Conservation (phyloP, 306 rosid genomes). For the Vicia faba region DNA sequence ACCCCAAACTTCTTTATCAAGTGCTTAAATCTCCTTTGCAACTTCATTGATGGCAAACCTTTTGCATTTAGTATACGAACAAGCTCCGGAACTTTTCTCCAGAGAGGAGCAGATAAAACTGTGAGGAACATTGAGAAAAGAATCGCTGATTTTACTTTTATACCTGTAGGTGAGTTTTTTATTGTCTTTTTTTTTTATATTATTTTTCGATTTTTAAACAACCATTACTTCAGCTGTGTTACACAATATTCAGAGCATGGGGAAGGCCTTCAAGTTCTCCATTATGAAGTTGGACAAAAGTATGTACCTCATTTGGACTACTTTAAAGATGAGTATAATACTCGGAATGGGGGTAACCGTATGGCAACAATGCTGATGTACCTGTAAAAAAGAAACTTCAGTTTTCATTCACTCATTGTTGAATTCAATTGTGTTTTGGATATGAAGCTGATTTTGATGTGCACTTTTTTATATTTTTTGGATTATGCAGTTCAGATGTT, state of each 20-base stretch:
- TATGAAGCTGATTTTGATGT: constrained; percentile 19
- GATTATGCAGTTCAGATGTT: constrained; percentile 78
- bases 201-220: constrained; percentile 31
- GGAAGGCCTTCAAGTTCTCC: constrained; percentile 91
- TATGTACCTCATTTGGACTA: constrained; percentile 86
- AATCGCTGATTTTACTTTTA: constrained; percentile 79
- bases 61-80: constrained; percentile 65
- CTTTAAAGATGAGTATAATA: constrained; percentile 66
- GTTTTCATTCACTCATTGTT: no score
- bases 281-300: constrained; percentile 95
- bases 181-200: neutral
- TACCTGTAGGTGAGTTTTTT: constrained; percentile 74
- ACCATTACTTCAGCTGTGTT: constrained; percentile 25
- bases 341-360: constrained; percentile 82
- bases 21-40: neutral
- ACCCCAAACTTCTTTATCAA: neutral
- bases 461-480: constrained; percentile 31
- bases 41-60: neutral
- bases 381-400: constrained; percentile 73
- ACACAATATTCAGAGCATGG: constrained; percentile 69
- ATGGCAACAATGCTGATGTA: constrained; percentile 91
- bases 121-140: constrained; percentile 77
- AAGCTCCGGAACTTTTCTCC: constrained; percentile 81
- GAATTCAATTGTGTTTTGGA: neutral
- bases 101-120: constrained; percentile 73